Conservation (phyloP, 805 yeast genomes). For the Myxozyma neotropica region DNA sequence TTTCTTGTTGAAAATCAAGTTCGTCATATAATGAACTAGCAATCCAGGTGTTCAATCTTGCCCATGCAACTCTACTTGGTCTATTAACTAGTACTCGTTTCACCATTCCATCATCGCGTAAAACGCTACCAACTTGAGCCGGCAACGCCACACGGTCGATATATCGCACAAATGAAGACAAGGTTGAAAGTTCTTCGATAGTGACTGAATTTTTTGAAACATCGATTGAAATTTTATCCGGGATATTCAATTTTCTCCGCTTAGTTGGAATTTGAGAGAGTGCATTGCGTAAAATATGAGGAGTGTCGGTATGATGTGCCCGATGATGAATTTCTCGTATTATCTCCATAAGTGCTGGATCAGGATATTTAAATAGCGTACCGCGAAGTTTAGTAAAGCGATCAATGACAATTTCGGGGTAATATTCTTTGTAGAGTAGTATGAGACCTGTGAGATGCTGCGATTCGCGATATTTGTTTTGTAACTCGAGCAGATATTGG, state of each 20-base stretch:
- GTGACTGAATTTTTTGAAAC: slow-evolving; percentile 12
- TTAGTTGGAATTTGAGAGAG: slow-evolving; percentile 6
- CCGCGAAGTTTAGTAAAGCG: slow-evolving; percentile 4
- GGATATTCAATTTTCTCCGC: slow-evolving; percentile 14
- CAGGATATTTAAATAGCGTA: slow-evolving; percentile 23
- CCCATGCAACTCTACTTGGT: slow-evolving; percentile 19
- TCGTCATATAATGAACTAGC: slow-evolving; percentile 14
- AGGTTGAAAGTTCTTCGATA: slow-evolving; percentile 16
- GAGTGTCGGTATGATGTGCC: background rate
- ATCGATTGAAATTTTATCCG: slow-evolving; percentile 7
- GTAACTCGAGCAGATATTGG: slow-evolving; percentile 27
- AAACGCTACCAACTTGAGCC: slow-evolving; percentile 27
- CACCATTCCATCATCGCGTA: slow-evolving; percentile 23
- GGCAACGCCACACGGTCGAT: slow-evolving; percentile 21
- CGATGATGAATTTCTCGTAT: slow-evolving; percentile 1
- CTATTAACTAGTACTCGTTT: slow-evolving; percentile 18
- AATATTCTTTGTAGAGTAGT: slow-evolving; percentile 26
- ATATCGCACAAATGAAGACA: slow-evolving; percentile 12
- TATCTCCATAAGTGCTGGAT: slow-evolving; percentile 6
- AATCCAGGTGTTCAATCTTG: slow-evolving; percentile 23
- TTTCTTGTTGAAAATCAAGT: background rate
- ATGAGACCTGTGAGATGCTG: slow-evolving; percentile 24
- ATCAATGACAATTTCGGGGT: slow-evolving; percentile 26
- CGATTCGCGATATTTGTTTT: slow-evolving; percentile 22
- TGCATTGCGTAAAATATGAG: slow-evolving; percentile 1